Evolutionary conservation across 768 basidiomycete species (phyloP), one percentile per base, ranked within the genome.

Genomic region (Tricholoma terreum): DNA sequence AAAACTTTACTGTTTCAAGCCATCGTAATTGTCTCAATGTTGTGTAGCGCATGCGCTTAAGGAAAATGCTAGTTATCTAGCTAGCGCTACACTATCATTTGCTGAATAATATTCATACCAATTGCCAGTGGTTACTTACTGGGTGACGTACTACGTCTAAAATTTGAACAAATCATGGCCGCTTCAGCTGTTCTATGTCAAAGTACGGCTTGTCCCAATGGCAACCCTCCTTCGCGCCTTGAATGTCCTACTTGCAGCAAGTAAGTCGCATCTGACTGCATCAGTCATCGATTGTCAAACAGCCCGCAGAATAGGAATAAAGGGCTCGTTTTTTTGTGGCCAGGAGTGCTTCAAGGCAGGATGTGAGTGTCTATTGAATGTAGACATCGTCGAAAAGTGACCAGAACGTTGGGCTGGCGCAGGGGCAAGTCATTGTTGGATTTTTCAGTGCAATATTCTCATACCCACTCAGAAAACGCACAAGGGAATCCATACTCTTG

Each of bases 321-420:
- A 79, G 49, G 90, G 91, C 30, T 93, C 91, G 31, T 90, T 89
- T 69, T 98, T 95, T 75, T 98, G 96, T 62, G 85, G 87, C 22
- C 96, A 98, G 72, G 92, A 91, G 51, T 98, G 96, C 75, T 98
- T 98, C 84, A 98, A 97, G 73, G 82, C 86, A 48, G 88, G 84
- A 71, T 98, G 96, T 95, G 71, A 78, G 94, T 79, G n/a, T 36
- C 6, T 17, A 17, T 5, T 36, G 50, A 54, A 50, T 15, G 48
- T 34, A 15, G 43, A 36, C 49, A 24, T 31, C 38, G 36, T 52
- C 48, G 31, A 53, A 56, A 48, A 51, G 50, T 34, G 30, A 21
- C 35, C 49, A 52, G 11, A 61, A 49, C 35, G 40, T 17, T 34
- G 22, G 15, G 15, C 36, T 9, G 45, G 19, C 30, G 22, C 57